Evolutionary conservation across 768 basidiomycete species (phyloP), one percentile per base, ranked within the genome.

Genomic region (Suillus brevipes): DNA sequence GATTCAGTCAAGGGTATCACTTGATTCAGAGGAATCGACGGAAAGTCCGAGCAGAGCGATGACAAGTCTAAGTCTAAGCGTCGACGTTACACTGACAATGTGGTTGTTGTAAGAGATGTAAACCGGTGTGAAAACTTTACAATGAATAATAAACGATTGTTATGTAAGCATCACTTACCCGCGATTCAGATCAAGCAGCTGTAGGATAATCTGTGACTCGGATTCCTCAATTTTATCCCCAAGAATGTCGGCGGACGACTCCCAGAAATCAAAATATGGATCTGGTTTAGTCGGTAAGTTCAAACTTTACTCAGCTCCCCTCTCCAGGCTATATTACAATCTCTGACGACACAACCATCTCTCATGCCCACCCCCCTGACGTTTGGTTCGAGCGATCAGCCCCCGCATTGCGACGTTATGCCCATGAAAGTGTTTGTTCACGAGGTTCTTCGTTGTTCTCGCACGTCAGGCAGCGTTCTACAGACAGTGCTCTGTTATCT

Each of bases 371-470:
- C 78, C 3, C 72, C 16, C 57, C 52, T 67, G 37, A 66, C 64
- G 65, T 73, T 61, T 58, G 25, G 10, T 62, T 63, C 63, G 40
- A 67, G 69, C 45, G 63, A 40, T 60, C 66, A 67, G 36, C 47
- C 53, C 34, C 67, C 70, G 31, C 31, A 31, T 31, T 31, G 31
- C 31, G 31, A 31, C 31, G 5, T 31, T 31, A 31, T 31, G 31
- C 31, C 31, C 31, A 31, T 31, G 31, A 31, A 31, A 31, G 31
- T 2, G 31, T 31, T 96, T 70, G 91, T 97, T 34, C 90, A 93
- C 72, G 94, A 97, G 77, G 91, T 95, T 9, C 83, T 96, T n/a
- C 85, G 91, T 60, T 89, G 94, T 40, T 94, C 92, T 13, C 85
- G 91, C 55, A 95, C 93, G 0, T 91, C 91, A 5, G 91, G 89